Conservation (phyloP, 1,139 yeast genomes). For the Taphrina flavorubra region DNA sequence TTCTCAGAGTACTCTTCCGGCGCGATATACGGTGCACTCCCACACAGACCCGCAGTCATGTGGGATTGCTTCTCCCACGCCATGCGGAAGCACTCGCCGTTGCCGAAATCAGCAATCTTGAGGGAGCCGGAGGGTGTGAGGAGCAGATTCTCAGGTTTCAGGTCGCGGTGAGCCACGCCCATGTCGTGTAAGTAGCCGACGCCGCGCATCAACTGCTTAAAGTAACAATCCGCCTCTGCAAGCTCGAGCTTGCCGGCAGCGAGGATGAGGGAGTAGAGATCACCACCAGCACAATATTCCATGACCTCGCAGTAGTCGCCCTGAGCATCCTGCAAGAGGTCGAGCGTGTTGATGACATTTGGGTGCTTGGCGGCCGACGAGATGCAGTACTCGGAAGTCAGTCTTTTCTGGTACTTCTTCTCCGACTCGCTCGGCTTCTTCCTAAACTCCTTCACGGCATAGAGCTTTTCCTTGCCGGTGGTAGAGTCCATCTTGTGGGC, state of each 20-base stretch:
- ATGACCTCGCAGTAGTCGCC: constrained; percentile 84
- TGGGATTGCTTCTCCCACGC: constrained; percentile 95
- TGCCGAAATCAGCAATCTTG: constrained; percentile 94
- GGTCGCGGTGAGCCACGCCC: constrained; percentile 95
- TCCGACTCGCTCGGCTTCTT: constrained; percentile 63
- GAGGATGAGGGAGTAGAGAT: constrained; percentile 60
- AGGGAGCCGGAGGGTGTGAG: constrained; percentile 78
- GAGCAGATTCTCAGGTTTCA: constrained; percentile 89
- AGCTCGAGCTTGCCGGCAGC: constrained; percentile 83
- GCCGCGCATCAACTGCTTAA: constrained; percentile 88
- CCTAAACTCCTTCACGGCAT: constrained; percentile 83
- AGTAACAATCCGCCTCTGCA: constrained; percentile 92
- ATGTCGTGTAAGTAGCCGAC: constrained; percentile 94
- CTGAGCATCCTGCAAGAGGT: constrained; percentile 83
- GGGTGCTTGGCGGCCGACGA: constrained; percentile 78
- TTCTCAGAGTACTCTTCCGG: constrained; percentile 84
- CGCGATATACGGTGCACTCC: constrained; percentile 93
- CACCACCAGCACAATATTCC: constrained; percentile 57
- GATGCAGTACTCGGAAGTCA: constrained; percentile 84
- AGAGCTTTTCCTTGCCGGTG: constrained; percentile 59
- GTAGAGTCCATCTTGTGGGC: constrained; percentile 62
- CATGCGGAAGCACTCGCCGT: constrained; percentile 93
- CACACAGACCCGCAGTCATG: constrained; percentile 82
- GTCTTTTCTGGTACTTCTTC: constrained; percentile 68
- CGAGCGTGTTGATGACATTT: constrained; percentile 84